These are phyloP conservation scores for Aspergillus sergii DNA, from an alignment of 2,329 filamentous ascomycete genomes.

Conservation along the genomic window DNA sequence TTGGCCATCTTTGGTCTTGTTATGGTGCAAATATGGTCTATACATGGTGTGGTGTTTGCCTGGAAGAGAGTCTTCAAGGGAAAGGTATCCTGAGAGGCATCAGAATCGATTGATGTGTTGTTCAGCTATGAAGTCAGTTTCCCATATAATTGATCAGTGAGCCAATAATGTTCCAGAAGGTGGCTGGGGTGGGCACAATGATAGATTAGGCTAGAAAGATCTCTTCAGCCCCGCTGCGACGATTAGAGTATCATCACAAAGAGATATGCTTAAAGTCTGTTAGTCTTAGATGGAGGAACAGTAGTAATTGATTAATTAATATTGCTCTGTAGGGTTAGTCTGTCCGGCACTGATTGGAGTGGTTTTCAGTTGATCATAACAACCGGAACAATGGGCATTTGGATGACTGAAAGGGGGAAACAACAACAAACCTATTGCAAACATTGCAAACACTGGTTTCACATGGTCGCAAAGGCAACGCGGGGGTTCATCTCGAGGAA, in stretches of 20 bases:
- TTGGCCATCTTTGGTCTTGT: conserved; percentile 37
- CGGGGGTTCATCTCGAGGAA: conserved; percentile 7
- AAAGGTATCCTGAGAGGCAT: conserved; percentile 3
- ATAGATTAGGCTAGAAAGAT: conserved; percentile 21
- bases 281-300: conserved; percentile 1
- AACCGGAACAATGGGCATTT: not conserved
- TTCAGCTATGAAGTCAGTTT: conserved; percentile 21
- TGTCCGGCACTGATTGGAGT: not conserved
- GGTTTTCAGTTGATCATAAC: not conserved
- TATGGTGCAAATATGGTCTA: conserved; percentile 29
- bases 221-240: conserved; percentile 7
- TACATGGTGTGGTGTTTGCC: conserved; percentile 38
- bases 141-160: conserved; percentile 14
- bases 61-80: conserved; percentile 2
- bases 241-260: conserved; percentile 3
- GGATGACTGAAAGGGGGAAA: conserved; percentile 5
- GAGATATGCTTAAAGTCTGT: conserved; percentile 14
- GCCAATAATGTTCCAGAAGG: conserved; percentile 18
- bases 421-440: conserved; percentile 15
- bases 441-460: conserved; percentile 13
- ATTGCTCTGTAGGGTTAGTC: not conserved
- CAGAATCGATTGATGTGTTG: conserved; percentile 16
- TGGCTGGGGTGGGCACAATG: conserved; percentile 16
- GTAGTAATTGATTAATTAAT: not conserved
- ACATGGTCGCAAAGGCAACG: conserved; percentile 13